These are phyloP conservation scores for Candida orba DNA, from an alignment of 805 yeast species.

Conservation along the genomic window DNA sequence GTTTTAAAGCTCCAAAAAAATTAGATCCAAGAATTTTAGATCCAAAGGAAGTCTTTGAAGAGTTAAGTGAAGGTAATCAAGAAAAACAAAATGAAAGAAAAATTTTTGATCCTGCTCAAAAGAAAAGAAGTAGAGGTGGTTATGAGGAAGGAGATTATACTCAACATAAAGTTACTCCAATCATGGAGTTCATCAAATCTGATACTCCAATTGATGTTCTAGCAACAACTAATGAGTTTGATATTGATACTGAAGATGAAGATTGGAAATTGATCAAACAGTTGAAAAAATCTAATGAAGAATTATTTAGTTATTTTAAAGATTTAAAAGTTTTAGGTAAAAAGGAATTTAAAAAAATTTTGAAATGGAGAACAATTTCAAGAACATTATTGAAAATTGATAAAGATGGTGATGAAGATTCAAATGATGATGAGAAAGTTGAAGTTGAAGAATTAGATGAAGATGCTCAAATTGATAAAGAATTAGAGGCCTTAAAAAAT, in stretches of 20 bases:
- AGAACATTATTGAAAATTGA: conserved; percentile 63
- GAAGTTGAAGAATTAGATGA: conserved; percentile 73
- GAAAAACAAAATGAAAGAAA: conserved; percentile 82
- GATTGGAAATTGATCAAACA: conserved; percentile 69
- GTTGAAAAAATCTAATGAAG: conserved; percentile 71
- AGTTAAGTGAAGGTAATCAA: conserved; percentile 51
- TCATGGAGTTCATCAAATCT: conserved; percentile 73
- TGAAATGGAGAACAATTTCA: conserved; percentile 86
- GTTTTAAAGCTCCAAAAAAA: conserved; percentile 93
- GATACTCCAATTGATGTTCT: conserved; percentile 80
- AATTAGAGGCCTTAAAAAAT: conserved; percentile 64
- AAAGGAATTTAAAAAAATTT: conserved; percentile 79
- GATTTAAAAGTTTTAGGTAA: conserved; percentile 92
- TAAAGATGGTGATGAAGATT: conserved; percentile 41
- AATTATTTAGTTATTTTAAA: conserved; percentile 73
- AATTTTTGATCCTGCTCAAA: conserved; percentile 90
- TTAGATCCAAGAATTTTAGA: conserved; percentile 89
- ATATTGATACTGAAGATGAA: conserved; percentile 48
- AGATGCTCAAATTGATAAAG: conserved; percentile 85
- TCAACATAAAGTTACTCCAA: conserved; percentile 60
- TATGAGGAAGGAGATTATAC: conserved; percentile 89
- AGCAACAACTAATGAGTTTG: conserved; percentile 65
- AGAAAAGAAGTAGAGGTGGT: conserved; percentile 88
- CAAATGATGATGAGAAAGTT: conserved; percentile 30
- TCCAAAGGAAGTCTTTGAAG: conserved; percentile 91